Evolutionary conservation across 1,284 basidiomycete species (phyloP).

Genomic region (Puccinia hordei): DNA sequence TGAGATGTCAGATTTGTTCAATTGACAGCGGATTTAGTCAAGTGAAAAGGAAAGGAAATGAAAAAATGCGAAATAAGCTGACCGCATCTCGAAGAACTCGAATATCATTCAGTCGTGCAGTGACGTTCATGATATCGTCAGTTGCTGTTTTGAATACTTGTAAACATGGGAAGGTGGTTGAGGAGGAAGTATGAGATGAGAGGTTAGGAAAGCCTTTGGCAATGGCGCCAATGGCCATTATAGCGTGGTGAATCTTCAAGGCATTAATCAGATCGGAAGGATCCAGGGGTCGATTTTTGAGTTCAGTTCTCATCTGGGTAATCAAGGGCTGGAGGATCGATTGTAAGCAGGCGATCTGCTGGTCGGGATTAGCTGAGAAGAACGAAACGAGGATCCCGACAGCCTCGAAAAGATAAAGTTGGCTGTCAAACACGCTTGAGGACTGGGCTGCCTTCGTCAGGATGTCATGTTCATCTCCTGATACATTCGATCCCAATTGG

Average conservation of each 20-base stretch:
- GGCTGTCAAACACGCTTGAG: constrained; percentile 78
- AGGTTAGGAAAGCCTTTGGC: constrained; percentile 88
- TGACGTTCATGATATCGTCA: constrained; percentile 81
- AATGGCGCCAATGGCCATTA: constrained; percentile 91
- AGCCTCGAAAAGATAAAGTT: constrained; percentile 93
- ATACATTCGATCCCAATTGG: constrained; percentile 62
- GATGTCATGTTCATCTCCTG: constrained; percentile 57
- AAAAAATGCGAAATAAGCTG: constrained; percentile 58
- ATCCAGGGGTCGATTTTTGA: constrained; percentile 67
- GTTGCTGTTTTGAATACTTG: constrained; percentile 83
- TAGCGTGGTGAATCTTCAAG: constrained; percentile 88
- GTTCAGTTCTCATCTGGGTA: constrained; percentile 71
- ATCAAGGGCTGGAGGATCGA: constrained; percentile 80
- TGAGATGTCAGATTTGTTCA: constrained; percentile 5
- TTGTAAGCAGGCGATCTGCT: constrained; percentile 54
- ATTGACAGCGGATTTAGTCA: not conserved
- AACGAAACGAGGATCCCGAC: constrained; percentile 77
- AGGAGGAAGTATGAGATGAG: constrained; percentile 68
- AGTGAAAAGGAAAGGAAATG: not conserved
- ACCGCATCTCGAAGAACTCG: constrained; percentile 91
- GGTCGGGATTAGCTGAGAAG: constrained; percentile 48
- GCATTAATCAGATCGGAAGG: constrained; percentile 70
- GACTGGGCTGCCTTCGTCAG: constrained; percentile 77
- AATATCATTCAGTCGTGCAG: constrained; percentile 84
- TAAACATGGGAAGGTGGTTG: constrained; percentile 70